phyloP scores from a whole-genome alignment of 148 eudicot genomes.

The Chenopodium berlandieri region DNA sequence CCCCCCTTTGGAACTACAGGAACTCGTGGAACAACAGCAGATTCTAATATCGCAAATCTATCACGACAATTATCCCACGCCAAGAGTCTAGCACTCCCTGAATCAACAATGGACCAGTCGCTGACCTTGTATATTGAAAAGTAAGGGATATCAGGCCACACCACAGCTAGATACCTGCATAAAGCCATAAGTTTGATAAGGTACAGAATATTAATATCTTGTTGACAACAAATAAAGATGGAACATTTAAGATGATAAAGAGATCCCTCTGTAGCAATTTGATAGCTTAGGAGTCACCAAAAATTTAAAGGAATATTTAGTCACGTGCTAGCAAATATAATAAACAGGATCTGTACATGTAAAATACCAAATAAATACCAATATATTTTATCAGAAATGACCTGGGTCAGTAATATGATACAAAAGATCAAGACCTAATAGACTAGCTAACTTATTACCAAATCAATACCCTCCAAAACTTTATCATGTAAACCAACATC shows the following conservation, averaged over 20 bases:
- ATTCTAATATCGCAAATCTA: constrained; percentile 86
- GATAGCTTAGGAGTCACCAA: neutral
- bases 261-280: neutral
- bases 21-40: constrained; percentile 69
- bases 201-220: neutral
- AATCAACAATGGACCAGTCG: constrained; percentile 95
- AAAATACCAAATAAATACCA: too few relatives aligned
- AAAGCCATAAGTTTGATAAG: constrained; percentile 15
- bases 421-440: neutral
- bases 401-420: neutral
- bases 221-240: neutral
- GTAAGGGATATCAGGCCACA: constrained; percentile 98
- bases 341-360: neutral
- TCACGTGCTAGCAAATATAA: neutral
- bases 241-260: neutral
- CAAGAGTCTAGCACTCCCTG: constrained; percentile 93
- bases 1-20: constrained; percentile 81
- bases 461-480: neutral
- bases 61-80: constrained; percentile 99
- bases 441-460: neutral
- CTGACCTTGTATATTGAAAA: constrained; percentile 92
- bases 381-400: neutral
- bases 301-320: neutral
- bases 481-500: neutral
- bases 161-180: constrained; percentile 84